These are phyloP conservation scores for Annona squamosa DNA, from an alignment of 164 flowering plant species.

Conservation along the genomic window DNA sequence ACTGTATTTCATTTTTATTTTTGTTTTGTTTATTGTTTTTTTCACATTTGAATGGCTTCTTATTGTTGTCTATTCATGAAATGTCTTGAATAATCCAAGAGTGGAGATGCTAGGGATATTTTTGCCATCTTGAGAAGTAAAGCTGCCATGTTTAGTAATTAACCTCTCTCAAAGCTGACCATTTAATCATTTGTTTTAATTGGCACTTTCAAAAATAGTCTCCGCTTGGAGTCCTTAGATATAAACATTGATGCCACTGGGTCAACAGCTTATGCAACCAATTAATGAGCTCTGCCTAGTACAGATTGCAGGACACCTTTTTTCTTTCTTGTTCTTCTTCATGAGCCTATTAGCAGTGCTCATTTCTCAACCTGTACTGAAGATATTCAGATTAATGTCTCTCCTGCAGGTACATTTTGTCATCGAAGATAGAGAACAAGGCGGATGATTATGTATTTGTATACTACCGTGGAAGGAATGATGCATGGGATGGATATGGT, in stretches of 20 bases:
- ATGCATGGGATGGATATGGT: constrained; percentile 99
- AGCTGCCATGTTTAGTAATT: neutral
- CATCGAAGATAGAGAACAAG: constrained; percentile 65
- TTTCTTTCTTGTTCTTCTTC: neutral
- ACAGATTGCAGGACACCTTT: neutral
- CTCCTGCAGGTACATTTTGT: constrained; percentile 74
- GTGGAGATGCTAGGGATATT: neutral
- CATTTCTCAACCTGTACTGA: neutral
- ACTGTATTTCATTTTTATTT: too few relatives aligned
- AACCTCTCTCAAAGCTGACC: neutral
- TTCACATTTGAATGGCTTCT: too few relatives aligned
- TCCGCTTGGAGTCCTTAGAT: neutral
- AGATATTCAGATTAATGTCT: neutral
- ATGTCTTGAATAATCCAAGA: neutral
- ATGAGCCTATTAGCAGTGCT: neutral
- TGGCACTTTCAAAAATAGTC: too few relatives aligned
- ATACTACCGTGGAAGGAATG: constrained; percentile 85
- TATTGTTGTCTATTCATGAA: too few relatives aligned
- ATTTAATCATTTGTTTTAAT: too few relatives aligned
- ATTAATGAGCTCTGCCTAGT: neutral
- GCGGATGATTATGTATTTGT: constrained; percentile 87
- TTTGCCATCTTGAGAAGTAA: neutral
- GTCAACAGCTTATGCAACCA: neutral
- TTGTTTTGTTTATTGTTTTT: too few relatives aligned
- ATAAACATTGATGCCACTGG: neutral